phyloP scores from a whole-genome alignment of 306 rosid species.

The Heteromeles arbutifolia region DNA sequence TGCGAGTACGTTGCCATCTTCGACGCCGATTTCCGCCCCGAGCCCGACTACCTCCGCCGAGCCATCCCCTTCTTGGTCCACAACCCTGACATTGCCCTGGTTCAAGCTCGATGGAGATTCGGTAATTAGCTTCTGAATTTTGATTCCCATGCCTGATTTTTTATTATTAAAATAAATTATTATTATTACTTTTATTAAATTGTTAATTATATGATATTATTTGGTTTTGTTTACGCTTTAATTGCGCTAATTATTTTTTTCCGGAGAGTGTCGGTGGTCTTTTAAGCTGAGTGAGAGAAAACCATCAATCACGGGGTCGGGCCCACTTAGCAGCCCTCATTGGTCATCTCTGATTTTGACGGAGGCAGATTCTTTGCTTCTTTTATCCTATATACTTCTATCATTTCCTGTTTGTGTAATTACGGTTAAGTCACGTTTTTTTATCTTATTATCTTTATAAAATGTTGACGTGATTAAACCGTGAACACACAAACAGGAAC shows the following conservation, averaged over 20 bases:
- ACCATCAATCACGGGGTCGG: constrained; percentile 61
- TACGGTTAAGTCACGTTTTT: too few relatives aligned
- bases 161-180: not conserved
- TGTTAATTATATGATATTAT: not conserved
- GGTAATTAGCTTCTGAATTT: constrained; percentile 35
- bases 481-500: too few relatives aligned
- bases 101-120: constrained; percentile 98
- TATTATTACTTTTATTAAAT: not conserved
- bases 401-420: too few relatives aligned
- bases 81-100: constrained; percentile 76
- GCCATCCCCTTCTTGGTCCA: constrained; percentile 82
- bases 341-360: constrained; percentile 12
- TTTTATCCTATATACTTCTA: too few relatives aligned
- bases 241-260: constrained; percentile 7
- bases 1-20: constrained; percentile 88
- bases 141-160: not conserved
- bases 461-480: too few relatives aligned
- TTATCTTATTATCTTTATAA: too few relatives aligned
- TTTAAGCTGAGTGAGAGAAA: constrained; percentile 15
- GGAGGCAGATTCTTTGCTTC: too few relatives aligned
- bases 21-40: constrained; percentile 94
- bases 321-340: constrained; percentile 4
- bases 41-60: constrained; percentile 77
- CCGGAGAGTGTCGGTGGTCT: constrained; percentile 58
- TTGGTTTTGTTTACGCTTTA: not conserved